phyloP scores from a whole-genome alignment of 192 early-diverging fungal species.

The Mortierella alpina region DNA sequence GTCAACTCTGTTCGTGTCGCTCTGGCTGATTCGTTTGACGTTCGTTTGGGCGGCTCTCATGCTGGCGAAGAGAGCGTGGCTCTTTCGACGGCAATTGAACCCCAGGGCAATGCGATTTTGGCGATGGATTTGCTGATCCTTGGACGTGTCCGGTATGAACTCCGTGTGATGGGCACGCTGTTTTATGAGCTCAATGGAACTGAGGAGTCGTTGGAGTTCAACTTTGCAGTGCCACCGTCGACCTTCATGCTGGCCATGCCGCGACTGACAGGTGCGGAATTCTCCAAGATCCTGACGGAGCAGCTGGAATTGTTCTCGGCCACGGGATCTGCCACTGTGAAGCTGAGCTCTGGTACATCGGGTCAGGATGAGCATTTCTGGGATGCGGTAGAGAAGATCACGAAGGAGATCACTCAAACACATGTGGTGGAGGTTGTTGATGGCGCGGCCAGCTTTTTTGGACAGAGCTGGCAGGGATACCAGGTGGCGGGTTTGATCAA shows the following conservation, averaged over 20 bases:
- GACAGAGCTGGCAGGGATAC: slow-evolving; percentile 63
- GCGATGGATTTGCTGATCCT: slow-evolving; percentile 34
- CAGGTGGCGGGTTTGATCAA: slow-evolving; percentile 70
- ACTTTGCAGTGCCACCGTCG: slow-evolving; percentile 58
- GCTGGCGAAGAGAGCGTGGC: slow-evolving; percentile 27
- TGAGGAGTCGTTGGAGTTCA: slow-evolving; percentile 42
- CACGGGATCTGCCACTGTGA: slow-evolving; percentile 51
- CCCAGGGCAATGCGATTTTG: slow-evolving; percentile 22
- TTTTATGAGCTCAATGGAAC: slow-evolving; percentile 25
- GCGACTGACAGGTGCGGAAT: slow-evolving; percentile 60
- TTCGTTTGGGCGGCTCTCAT: slow-evolving; percentile 40
- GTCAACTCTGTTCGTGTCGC: slow-evolving; percentile 14
- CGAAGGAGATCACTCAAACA: slow-evolving; percentile 54
- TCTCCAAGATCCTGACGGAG: slow-evolving; percentile 57
- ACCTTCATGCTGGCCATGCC: slow-evolving; percentile 58
- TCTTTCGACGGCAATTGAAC: slow-evolving; percentile 28
- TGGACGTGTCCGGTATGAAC: slow-evolving; percentile 50
- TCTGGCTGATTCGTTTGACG: slow-evolving; percentile 45
- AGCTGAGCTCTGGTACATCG: slow-evolving; percentile 33
- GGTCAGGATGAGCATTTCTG: slow-evolving; percentile 57
- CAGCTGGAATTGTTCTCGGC: slow-evolving; percentile 59
- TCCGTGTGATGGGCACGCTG: slow-evolving; percentile 42
- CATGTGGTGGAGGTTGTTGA: slow-evolving; percentile 69
- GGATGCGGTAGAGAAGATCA: slow-evolving; percentile 60
- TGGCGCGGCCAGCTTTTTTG: slow-evolving; percentile 70